Percentiles rank a stretch among this genome's conserved stretches.
These are phyloP conservation scores for Starmera stellimalicola DNA, from an alignment of 1,139 yeast species.

Conservation along the genomic window DNA sequence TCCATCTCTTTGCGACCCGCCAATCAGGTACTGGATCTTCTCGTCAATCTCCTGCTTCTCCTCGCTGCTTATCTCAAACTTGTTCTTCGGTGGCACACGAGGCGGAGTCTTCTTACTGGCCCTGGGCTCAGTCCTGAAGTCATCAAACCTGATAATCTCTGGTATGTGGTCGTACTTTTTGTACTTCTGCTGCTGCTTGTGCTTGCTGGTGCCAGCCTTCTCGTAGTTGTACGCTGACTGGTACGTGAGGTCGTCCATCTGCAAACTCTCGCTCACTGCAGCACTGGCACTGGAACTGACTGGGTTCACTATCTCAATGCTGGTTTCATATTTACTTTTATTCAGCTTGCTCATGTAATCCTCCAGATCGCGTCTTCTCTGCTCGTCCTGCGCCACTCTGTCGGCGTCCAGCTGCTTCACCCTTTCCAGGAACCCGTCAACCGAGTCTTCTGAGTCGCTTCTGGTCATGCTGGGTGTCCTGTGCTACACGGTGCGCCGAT, in stretches of 20 bases:
- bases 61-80: constrained; percentile 13
- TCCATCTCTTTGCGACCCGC: constrained; percentile 2
- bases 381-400: constrained; percentile 12
- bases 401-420: constrained; percentile 21
- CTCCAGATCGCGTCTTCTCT: constrained; percentile 4
- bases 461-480: no score
- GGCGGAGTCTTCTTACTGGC: constrained; percentile 1
- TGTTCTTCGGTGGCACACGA: constrained; percentile 9
- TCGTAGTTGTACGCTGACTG: constrained; percentile 30
- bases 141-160: constrained; percentile 18
- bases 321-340: not conserved
- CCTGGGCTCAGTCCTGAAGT: constrained; percentile 7
- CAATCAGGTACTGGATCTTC: constrained; percentile 11
- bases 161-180: constrained; percentile 11
- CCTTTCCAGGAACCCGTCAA: constrained; percentile 24
- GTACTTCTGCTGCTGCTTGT: constrained; percentile 8
- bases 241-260: constrained; percentile 19
- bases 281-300: constrained; percentile 5
- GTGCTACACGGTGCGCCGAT: no score
- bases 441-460: constrained; percentile 16
- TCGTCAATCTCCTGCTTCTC: constrained; percentile 12
- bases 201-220: constrained; percentile 17
- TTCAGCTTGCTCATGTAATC: constrained; percentile 1
- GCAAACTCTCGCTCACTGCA: constrained; percentile 6
- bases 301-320: constrained; percentile 7